A percentile compares a stretch with the other conserved stretches of the same genome.
Conservation (phyloP, 108 stramenopile species). For the Nitzschia sp. region DNA sequence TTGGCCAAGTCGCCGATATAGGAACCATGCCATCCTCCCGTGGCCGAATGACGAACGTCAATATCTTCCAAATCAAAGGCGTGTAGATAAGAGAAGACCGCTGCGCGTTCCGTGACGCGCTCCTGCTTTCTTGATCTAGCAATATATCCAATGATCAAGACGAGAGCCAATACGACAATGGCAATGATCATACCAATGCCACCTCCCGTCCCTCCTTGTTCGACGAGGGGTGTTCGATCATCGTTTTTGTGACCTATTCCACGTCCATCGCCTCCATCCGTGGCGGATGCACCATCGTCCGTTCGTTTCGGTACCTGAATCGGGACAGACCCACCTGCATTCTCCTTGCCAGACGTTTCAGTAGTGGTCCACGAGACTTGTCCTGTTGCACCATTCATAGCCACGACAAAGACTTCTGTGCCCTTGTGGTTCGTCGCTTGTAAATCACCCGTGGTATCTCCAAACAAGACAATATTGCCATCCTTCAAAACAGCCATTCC, state of each 20-base stretch:
- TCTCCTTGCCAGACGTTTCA: constrained; percentile 21
- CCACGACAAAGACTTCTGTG: constrained; percentile 24
- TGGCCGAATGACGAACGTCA: constrained; percentile 54
- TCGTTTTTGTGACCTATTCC: not conserved
- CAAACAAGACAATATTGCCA: constrained; percentile 40
- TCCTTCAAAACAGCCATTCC: constrained; percentile 30
- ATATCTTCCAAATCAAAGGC: constrained; percentile 58
- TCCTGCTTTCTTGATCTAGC: constrained; percentile 11
- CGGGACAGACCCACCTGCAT: constrained; percentile 7
- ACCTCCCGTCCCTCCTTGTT: not conserved
- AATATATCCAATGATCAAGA: constrained; percentile 1
- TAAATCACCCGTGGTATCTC: constrained; percentile 42
- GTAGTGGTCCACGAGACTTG: constrained; percentile 14
- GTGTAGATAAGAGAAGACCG: constrained; percentile 43
- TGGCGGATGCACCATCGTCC: not conserved
- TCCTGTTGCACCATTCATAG: constrained; percentile 13
- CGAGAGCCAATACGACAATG: constrained; percentile 12
- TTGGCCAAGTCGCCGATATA: constrained; percentile 45
- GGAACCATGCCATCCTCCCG: constrained; percentile 64
- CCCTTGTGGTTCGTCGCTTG: constrained; percentile 21
- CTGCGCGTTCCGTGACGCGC: constrained; percentile 26
- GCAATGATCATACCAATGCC: constrained; percentile 13
- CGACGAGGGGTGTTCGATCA: not conserved
- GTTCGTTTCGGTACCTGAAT: not conserved
- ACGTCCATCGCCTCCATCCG: not conserved